Evolutionary conservation across 441 rosid genomes (phyloP), one percentile per base, ranked within the genome.

Genomic region (Aquilaria agallochum): DNA sequence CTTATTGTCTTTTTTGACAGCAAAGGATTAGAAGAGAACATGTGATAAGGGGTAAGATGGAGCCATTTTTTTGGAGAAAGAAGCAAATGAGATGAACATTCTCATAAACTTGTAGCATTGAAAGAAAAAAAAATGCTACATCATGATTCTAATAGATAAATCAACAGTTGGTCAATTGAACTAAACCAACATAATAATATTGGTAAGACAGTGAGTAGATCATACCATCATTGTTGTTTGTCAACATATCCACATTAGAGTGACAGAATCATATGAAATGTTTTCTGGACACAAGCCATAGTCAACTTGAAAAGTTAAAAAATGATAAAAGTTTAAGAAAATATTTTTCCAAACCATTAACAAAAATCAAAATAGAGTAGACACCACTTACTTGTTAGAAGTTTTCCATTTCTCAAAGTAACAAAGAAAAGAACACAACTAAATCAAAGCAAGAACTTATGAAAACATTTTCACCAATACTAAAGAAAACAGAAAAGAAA

Each of bases 321-420:
- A 55, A 66, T 64, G 72, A 61, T 63, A 59, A 46, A 42, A 34
- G 15, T 57, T 51, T 65, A 72, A 32, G 50, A 20, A 34, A 50
- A 62, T 13, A 52, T 34, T 56, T 34, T 56, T 27, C 53, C 54
- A 47, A 64, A 55, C 62, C 31, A 56, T 55, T 36, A 36, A 36
- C 42, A 36, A 4, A 4, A 36, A 36, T 36, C 42, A 36, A 36
- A 36, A 36, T 36, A 8, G 33, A 67, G 59, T 44, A 51, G 65
- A 64, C 55, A 78, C 45, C 66, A 75, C 89, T 80, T 77, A 83
- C 98, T 97, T 67, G 99, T 92, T 95, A 95, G 76, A 95, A 95
- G 80, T 95, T 95, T 74, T 95, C 99, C 98, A 95, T 92, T 98
- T 95, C 90, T 58, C 65, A 73, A 54, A 53, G 20, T 56, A 59